These are phyloP conservation scores for Ceratonia siliqua DNA, from an alignment of 306 rosid genomes.

Conservation along the genomic window DNA sequence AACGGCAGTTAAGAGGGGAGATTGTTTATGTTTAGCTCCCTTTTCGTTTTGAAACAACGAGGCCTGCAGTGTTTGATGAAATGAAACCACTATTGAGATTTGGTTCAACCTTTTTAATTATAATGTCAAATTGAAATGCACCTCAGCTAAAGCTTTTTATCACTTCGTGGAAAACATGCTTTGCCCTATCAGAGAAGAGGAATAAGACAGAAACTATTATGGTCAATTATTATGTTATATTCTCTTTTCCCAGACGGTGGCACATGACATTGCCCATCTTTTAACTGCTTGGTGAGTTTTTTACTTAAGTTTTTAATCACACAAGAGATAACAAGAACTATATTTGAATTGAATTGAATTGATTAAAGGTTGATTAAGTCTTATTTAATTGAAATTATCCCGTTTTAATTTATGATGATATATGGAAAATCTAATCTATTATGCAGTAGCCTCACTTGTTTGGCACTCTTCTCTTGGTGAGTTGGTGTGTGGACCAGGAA, in stretches of 20 bases:
- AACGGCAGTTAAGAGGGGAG: too few species aligned
- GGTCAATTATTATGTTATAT: slow-evolving; percentile 30
- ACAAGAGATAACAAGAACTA: too few species aligned
- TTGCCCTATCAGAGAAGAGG: slow-evolving; percentile 40
- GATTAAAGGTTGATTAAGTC: too few species aligned
- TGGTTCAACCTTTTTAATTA: slow-evolving; percentile 29
- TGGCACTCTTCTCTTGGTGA: too few species aligned
- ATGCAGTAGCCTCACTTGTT: too few species aligned
- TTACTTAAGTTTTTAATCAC: too few species aligned
- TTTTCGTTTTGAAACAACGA: background rate
- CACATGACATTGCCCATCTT: slow-evolving; percentile 34
- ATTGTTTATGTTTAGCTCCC: too few species aligned
- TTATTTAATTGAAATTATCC: too few species aligned
- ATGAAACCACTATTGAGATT: slow-evolving; percentile 17
- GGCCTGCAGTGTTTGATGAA: slow-evolving; percentile 21
- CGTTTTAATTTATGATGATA: too few species aligned
- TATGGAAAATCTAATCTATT: too few species aligned
- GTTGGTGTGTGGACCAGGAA: background rate
- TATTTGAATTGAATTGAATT: too few species aligned
- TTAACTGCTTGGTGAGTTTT: too few species aligned
- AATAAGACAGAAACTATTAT: slow-evolving; percentile 52
- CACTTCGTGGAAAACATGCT: slow-evolving; percentile 22
- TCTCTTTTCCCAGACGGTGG: slow-evolving; percentile 39
- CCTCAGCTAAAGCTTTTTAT: background rate
- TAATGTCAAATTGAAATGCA: slow-evolving; percentile 15